Evolutionary conservation across 805 yeast genomes (phyloP), one percentile per base, ranked within the genome.

Genomic region (Ascoidea asiatica): DNA sequence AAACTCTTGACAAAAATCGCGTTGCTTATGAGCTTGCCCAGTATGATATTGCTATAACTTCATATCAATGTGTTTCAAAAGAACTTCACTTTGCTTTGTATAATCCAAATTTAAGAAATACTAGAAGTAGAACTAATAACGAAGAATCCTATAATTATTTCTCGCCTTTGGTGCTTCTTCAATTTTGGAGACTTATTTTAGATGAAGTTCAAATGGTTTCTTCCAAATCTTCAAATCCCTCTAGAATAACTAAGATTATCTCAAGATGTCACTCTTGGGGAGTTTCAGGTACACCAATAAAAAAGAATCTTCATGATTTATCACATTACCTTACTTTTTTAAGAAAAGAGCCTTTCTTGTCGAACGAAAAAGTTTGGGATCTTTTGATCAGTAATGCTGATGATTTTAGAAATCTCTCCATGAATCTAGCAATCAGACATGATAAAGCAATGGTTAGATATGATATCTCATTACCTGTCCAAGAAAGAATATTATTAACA

Each of bases 131-230:
- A 29, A 53, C 63, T 39, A 51, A 53, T 1, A 48, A 55, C 8
- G 38, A 39, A 5, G 48, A 46, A 11, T 47, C 66, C 33, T 63
- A 64, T 45, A 82, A 79, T 52, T 79, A 81, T 54, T 77, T 86
- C 2, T 86, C 95, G 0, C 96, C 97, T 0, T 63, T 92, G 19
- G 81, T 87, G 61, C 63, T 82, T 39, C 61, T 83, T 8, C 87
- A 90, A 52, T 92, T 90, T 60, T 86, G 94, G 87, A 68, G 98
- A 44, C 83, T 92, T 1, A 73, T 90, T 0, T 62, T 92, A 37
- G 98, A 92, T 63, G 98, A 92, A 59, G 97, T 86, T 1, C 98
- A 92, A 61, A 84, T 89, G 89, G 82, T 92, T 3, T 78, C 86
- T 5, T 71, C 74, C 3, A 80, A 80, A 19, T 69, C 77, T 3